Base-by-base conservation (phyloP, 345 rosid genomes). In the Anastatica hierochuntica region DNA sequence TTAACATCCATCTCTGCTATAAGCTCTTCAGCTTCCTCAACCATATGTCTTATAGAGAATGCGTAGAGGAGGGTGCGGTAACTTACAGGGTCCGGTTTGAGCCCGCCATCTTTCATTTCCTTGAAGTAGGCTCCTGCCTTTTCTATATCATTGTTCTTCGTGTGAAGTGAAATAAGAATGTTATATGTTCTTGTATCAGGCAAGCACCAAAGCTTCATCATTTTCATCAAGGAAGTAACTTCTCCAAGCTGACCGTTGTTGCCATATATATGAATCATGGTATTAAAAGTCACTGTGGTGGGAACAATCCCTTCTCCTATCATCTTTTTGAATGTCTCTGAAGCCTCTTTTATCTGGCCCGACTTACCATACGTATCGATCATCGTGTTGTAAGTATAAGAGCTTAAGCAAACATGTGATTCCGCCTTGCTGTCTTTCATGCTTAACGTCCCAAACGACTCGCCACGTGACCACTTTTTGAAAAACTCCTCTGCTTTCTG, bases 181-280 rank as follows among this genome's bases (percentile, higher is more conserved):
- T 84, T 92, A 55, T 84, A 84, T 1, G 98, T 92, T 67, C 94
- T 79, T 5, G 96, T 82, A 68, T 92, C 98, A 4, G 82, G 86
- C 15, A 38, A 62, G 49, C 94, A 88, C 10, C 31, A 74, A 38
- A 83, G 79, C 73, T 85, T 77, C 94, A 81, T 92, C 73, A 56
- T 87, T 54, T 63, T 66, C 73, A 90, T 80, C 68, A 90, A 68
- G 5, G 73, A 70, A 57, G 70, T 57, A 56, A 79, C 85, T 71
- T 84, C 92, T 14, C 72, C 77, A 29, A 81, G 74, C 69, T 66
- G 75, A 43, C 84, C 84, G 13, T 80, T 60, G 60, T 75, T 90
- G 37, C 98, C 96, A 64, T 60, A 82, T 8, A 82, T 81, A 75
- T 87, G 90, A 62, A 90, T 84, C 84, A 90, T 72, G 2, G 90